Conservation (phyloP, 169 alveolate genomes). For the Cryptosporidium viatorum region DNA sequence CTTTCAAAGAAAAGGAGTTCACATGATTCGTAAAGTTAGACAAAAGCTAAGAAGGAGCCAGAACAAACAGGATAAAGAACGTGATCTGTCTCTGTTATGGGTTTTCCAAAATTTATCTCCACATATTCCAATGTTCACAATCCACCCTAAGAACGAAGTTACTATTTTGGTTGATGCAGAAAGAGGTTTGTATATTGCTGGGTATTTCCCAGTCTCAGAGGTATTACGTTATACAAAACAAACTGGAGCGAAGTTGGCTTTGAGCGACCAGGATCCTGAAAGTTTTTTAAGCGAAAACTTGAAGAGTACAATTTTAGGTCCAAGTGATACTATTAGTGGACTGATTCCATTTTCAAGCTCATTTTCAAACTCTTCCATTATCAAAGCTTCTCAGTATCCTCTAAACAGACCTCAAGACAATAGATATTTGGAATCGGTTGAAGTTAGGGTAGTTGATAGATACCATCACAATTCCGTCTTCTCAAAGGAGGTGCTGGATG, state of each 20-base stretch:
- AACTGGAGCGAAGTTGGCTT: conserved; percentile 55
- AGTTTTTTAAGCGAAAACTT: conserved; percentile 57
- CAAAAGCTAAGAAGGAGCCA: conserved; percentile 71
- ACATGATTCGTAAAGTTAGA: conserved; percentile 38
- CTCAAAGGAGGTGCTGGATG: conserved; percentile 74
- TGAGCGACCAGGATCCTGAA: conserved; percentile 34
- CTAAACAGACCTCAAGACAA: conserved; percentile 48
- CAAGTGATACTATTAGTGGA: conserved; percentile 69
- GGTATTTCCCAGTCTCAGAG: conserved; percentile 54
- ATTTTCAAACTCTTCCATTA: conserved; percentile 60
- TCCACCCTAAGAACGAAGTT: conserved; percentile 81
- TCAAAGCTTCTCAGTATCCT: conserved; percentile 65
- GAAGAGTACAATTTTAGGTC: conserved; percentile 75
- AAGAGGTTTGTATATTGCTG: conserved; percentile 78
- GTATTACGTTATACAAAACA: conserved; percentile 51
- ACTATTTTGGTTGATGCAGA: conserved; percentile 85
- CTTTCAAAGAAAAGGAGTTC: conserved; percentile 37
- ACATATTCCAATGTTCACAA: conserved; percentile 86
- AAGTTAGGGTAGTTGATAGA: conserved; percentile 76
- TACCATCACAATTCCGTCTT: conserved; percentile 24
- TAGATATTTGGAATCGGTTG: conserved; percentile 70
- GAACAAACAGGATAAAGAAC: conserved; percentile 74
- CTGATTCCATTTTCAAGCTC: conserved; percentile 50
- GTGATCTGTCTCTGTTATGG: conserved; percentile 76
- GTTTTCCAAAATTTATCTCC: conserved; percentile 81